Conservation (phyloP, 2,329 filamentous ascomycete genomes). For the Periconia digitata region DNA sequence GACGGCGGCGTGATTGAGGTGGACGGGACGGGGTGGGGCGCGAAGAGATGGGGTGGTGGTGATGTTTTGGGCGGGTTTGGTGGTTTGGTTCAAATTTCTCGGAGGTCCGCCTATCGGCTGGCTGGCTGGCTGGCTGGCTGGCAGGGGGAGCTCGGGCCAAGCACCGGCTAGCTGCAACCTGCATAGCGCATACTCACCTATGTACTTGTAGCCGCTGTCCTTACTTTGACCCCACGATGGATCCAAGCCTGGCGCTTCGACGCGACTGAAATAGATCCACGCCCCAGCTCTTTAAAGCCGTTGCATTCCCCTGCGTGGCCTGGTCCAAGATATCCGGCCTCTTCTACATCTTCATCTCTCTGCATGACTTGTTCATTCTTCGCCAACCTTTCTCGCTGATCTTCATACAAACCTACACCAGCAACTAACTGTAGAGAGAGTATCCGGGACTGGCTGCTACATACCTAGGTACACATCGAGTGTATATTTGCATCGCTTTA, state of each 20-base stretch:
- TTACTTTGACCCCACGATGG: slow-evolving; percentile 14
- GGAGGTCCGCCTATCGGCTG: too few relatives aligned
- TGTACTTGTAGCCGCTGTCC: slow-evolving; percentile 6
- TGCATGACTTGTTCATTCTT: too few relatives aligned
- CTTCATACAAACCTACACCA: too few relatives aligned
- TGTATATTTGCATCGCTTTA: background rate
- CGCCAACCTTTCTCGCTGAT: background rate
- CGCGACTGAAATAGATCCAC: slow-evolving; percentile 37
- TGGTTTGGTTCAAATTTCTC: slow-evolving; percentile 26
- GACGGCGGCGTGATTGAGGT: background rate
- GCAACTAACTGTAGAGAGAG: too few relatives aligned
- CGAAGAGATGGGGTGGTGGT: slow-evolving; percentile 19
- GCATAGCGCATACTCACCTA: slow-evolving; percentile 7
- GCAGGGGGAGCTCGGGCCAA: slow-evolving; percentile 17
- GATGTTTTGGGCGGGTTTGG: background rate
- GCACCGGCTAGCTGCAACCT: slow-evolving; percentile 8
- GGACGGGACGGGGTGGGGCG: slow-evolving; percentile 12
- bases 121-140: slow-evolving; percentile 29
- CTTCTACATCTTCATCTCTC: background rate
- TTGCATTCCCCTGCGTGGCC: background rate
- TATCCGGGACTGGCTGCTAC: too few relatives aligned
- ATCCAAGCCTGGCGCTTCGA: slow-evolving; percentile 33
- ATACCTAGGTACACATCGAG: background rate
- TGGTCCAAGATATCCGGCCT: slow-evolving; percentile 2
- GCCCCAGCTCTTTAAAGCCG: slow-evolving; percentile 1